A percentile compares a stretch with the other conserved stretches of the same genome.
phyloP scores from a whole-genome alignment of 2,329 filamentous ascomycete genomes.

The Claviceps sp. region DNA sequence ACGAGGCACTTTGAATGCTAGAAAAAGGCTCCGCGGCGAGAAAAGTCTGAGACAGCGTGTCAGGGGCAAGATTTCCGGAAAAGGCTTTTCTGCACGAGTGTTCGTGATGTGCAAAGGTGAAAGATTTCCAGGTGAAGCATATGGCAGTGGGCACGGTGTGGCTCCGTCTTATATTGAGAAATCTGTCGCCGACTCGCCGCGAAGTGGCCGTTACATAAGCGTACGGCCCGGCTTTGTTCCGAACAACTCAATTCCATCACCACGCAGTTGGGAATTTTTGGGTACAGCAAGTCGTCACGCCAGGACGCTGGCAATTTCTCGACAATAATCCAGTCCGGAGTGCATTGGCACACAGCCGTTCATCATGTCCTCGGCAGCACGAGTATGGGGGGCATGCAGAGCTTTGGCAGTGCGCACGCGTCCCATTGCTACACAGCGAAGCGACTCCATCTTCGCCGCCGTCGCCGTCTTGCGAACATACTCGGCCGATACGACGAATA shows the following conservation, averaged over 20 bases:
- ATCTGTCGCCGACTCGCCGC: too few relatives aligned
- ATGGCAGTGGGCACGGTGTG: too few relatives aligned
- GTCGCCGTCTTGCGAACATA: slow-evolving; percentile 14
- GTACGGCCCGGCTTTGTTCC: slow-evolving; percentile 11
- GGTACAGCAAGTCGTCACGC: slow-evolving; percentile 3
- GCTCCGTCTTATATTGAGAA: too few relatives aligned
- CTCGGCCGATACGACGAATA: slow-evolving; percentile 17
- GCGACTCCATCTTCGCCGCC: slow-evolving; percentile 12
- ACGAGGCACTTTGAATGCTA: too few relatives aligned
- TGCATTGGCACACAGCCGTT: slow-evolving; percentile 9
- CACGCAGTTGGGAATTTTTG: slow-evolving; percentile 3
- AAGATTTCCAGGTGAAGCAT: too few relatives aligned
- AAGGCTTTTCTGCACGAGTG: too few relatives aligned
- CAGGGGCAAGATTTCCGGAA: too few relatives aligned
- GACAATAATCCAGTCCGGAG: background rate
- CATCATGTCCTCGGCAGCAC: slow-evolving; percentile 21
- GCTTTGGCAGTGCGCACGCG: slow-evolving; percentile 18
- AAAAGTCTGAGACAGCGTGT: too few relatives aligned
- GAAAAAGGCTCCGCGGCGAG: too few relatives aligned
- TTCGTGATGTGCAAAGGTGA: too few relatives aligned
- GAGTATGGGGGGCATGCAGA: slow-evolving; percentile 22
- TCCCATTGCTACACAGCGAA: slow-evolving; percentile 12
- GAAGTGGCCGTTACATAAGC: background rate
- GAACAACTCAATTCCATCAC: slow-evolving; percentile 1
- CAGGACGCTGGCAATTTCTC: background rate